Conservation (phyloP, 2,329 filamentous ascomycete species). For the Colletotrichum cereale region DNA sequence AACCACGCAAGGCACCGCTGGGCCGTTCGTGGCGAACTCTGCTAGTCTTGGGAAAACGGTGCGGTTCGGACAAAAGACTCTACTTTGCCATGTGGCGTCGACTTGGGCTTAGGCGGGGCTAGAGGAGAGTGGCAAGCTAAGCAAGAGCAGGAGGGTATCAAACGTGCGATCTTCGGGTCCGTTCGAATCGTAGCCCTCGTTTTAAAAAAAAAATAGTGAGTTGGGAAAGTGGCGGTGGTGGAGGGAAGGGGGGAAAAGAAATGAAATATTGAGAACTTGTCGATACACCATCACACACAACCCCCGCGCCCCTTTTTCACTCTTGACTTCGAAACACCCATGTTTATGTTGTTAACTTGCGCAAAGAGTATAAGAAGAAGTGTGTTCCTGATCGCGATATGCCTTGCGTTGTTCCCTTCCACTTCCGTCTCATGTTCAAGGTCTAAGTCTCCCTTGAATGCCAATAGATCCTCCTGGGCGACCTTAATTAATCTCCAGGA, state of each 20-base stretch:
- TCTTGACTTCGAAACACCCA: background rate
- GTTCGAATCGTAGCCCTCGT: background rate
- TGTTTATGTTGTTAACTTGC: constrained; percentile 7
- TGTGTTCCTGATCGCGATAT: background rate
- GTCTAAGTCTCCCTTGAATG: constrained; percentile 36
- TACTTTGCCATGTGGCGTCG: constrained; percentile 30
- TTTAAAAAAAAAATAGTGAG: background rate
- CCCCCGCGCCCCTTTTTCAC: background rate
- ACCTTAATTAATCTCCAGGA: constrained; percentile 35
- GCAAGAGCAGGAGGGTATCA: background rate
- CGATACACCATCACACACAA: background rate
- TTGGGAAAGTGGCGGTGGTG: background rate
- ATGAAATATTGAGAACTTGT: background rate
- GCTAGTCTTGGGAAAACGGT: constrained; percentile 32
- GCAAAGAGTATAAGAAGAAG: background rate
- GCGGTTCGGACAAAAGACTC: constrained; percentile 25
- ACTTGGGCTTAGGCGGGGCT: constrained; percentile 12
- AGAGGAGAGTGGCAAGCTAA: background rate
- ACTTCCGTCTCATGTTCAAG: background rate
- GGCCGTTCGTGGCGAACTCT: constrained; percentile 9
- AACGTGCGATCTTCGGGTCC: background rate
- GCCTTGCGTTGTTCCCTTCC: background rate
- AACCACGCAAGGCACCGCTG: constrained; percentile 22
- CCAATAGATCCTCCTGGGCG: constrained; percentile 26
- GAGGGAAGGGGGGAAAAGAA: background rate